phyloP scores from a whole-genome alignment of 1,139 yeast species.

The Williopsis jadinii region DNA sequence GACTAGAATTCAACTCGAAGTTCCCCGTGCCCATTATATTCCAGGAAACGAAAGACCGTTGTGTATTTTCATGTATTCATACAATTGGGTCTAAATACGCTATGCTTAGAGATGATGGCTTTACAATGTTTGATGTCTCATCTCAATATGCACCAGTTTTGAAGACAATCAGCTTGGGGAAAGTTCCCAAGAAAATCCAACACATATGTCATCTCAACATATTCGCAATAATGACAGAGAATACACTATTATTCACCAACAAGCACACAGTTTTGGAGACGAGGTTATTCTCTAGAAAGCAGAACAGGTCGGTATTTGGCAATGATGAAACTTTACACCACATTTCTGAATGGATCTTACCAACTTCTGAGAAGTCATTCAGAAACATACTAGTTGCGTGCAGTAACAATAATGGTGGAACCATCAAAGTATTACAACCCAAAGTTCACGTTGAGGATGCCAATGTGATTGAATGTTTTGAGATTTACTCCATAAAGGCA shows the following conservation, averaged over 20 bases:
- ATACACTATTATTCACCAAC: conserved; percentile 12
- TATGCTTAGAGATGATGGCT: conserved; percentile 44
- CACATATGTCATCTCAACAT: conserved; percentile 29
- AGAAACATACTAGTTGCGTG: conserved; percentile 19
- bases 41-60: conserved; percentile 30
- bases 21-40: conserved; percentile 38
- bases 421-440: conserved; percentile 15
- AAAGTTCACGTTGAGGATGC: conserved; percentile 4
- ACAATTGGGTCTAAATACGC: conserved; percentile 24
- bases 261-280: conserved; percentile 7
- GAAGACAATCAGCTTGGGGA: conserved; percentile 31
- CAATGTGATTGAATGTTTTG: conserved; percentile 10
- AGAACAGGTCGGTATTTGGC: conserved; percentile 6
- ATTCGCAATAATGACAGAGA: conserved; percentile 35
- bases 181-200: conserved; percentile 32
- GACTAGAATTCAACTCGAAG: conserved; percentile 29
- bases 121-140: conserved; percentile 32
- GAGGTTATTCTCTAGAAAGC: conserved; percentile 6
- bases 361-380: conserved; percentile 12
- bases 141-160: conserved; percentile 17
- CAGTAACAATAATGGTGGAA: conserved; percentile 13
- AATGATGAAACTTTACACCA: conserved; percentile 11
- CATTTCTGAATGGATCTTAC: conserved; percentile 18
- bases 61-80: conserved; percentile 18
- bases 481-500: conserved; percentile 14